phyloP scores from a whole-genome alignment of 2,329 filamentous ascomycete genomes.

The Ophiostoma populinum region DNA sequence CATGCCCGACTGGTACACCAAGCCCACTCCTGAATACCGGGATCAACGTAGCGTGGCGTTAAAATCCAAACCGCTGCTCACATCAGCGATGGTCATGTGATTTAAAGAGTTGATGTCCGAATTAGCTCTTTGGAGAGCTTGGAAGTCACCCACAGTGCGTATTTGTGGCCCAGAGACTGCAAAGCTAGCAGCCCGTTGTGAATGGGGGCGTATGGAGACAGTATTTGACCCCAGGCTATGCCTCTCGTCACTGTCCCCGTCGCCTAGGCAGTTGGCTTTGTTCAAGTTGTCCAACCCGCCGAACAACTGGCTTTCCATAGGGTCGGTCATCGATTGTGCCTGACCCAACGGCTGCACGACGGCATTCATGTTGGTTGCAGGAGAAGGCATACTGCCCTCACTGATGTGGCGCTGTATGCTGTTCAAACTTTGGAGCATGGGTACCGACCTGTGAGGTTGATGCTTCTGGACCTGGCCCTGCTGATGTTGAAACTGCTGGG shows the following conservation, averaged over 20 bases:
- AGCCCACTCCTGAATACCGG: no score
- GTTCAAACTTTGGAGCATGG: constrained; percentile 19
- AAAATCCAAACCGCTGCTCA: no score
- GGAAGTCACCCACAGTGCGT: constrained; percentile 31
- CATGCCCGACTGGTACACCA: no score
- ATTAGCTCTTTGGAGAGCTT: constrained; percentile 28
- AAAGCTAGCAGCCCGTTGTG: constrained; percentile 23
- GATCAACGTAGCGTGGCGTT: no score
- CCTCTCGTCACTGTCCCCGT: no score
- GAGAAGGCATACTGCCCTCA: no score
- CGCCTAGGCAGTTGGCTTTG: constrained; percentile 12
- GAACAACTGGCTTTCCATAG: no score
- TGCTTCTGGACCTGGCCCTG: constrained; percentile 3
- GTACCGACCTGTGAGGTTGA: constrained; percentile 17
- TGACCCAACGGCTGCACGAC: no score
- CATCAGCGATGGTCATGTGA: no score
- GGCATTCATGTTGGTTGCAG: no score
- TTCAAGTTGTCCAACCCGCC: constrained; percentile 6
- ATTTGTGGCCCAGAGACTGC: constrained; percentile 22
- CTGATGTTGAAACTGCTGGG: constrained; percentile 15
- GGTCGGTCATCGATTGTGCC: no score
- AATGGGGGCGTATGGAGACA: constrained; percentile 19
- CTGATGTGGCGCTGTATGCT: no score
- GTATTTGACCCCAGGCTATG: constrained; percentile 9
- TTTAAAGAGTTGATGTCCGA: constrained; percentile 22